A percentile compares a stretch with the other conserved stretches of the same genome.
These are phyloP conservation scores for Komagataella populi DNA, from an alignment of 805 yeast genomes.

Conservation along the genomic window DNA sequence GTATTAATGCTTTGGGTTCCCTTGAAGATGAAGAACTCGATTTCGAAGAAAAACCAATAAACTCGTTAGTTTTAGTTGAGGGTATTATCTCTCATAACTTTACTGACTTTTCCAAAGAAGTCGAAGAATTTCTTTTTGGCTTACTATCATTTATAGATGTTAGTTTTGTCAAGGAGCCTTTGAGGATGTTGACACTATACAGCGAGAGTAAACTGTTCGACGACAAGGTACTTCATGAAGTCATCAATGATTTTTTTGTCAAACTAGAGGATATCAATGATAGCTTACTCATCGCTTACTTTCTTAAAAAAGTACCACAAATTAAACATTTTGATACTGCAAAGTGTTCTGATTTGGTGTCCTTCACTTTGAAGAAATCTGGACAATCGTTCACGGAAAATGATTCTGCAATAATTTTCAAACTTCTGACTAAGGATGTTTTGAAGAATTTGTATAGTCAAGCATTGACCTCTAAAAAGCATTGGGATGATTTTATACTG, in stretches of 20 bases:
- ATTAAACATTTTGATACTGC: conserved; percentile 9
- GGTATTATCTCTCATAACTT: conserved; percentile 12
- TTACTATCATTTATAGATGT: conserved; percentile 20
- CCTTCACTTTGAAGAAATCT: conserved; percentile 1
- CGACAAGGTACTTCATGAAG: conserved; percentile 10
- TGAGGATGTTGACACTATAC: conserved; percentile 18
- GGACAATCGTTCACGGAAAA: conserved; percentile 4
- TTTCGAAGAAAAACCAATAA: conserved; percentile 8
- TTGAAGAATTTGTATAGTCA: conserved; percentile 18
- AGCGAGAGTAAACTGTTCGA: conserved; percentile 14
- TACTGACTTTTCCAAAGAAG: conserved; percentile 9
- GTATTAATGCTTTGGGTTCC: conserved; percentile 10
- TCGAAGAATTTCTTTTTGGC: conserved; percentile 19
- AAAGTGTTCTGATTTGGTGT: conserved; percentile 8
- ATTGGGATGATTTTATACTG: conserved; percentile 8
- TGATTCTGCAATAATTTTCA: conserved; percentile 6
- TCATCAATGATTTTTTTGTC: conserved; percentile 20
- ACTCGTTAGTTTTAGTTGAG: conserved; percentile 16
- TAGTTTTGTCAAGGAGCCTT: conserved; percentile 15
- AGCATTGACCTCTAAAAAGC: conserved; percentile 9
- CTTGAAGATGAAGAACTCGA: conserved; percentile 2
- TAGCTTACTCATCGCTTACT: conserved; percentile 1
- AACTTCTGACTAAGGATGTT: conserved; percentile 21
- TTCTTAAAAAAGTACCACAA: conserved; percentile 2
- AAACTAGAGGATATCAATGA: conserved; percentile 14